Evolutionary conservation across 768 basidiomycete species (phyloP).

Genomic region (Xanthoconium stramineum): DNA sequence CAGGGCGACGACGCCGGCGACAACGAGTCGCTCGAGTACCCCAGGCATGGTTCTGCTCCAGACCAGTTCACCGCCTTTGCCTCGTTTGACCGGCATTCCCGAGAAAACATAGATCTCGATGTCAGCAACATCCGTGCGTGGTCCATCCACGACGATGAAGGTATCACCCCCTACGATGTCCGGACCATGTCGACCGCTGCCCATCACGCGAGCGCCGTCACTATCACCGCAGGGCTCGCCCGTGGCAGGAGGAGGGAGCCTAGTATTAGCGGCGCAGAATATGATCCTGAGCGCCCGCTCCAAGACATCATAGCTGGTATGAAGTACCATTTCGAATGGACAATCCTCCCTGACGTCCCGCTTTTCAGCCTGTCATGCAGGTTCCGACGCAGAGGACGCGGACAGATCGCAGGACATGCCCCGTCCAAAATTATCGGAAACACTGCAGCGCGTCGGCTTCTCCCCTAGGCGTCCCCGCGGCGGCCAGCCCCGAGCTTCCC

Average conservation of each 20-base stretch:
- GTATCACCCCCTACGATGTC: slow-evolving; percentile 61
- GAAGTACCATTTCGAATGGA: not conserved
- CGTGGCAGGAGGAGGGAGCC: slow-evolving; percentile 48
- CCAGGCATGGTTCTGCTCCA: slow-evolving; percentile 64
- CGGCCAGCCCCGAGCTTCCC: slow-evolving; percentile 31
- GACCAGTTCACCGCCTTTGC: slow-evolving; percentile 53
- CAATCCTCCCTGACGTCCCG: slow-evolving; percentile 10
- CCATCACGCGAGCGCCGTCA: slow-evolving; percentile 88
- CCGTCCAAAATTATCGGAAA: slow-evolving; percentile 67
- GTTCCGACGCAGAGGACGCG: slow-evolving; percentile 50
- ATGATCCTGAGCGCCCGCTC: slow-evolving; percentile 79
- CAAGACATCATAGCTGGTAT: slow-evolving; percentile 68
- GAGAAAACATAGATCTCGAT: slow-evolving; percentile 55
- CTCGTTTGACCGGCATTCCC: slow-evolving; percentile 58
- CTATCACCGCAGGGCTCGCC: slow-evolving; percentile 76
- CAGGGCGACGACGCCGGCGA: slow-evolving; percentile 41
- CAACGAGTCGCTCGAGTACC: slow-evolving; percentile 61
- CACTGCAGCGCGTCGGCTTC: slow-evolving; percentile 64
- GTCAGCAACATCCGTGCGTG: slow-evolving; percentile 50
- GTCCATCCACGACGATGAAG: slow-evolving; percentile 67
- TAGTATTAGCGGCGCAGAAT: slow-evolving; percentile 74
- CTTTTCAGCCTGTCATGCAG: slow-evolving; percentile 46
- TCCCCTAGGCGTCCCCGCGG: slow-evolving; percentile 74
- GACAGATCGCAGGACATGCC: slow-evolving; percentile 41
- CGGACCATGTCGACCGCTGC: slow-evolving; percentile 79